phyloP scores from a whole-genome alignment of 805 yeast genomes.

The Starmerella bacillaris region DNA sequence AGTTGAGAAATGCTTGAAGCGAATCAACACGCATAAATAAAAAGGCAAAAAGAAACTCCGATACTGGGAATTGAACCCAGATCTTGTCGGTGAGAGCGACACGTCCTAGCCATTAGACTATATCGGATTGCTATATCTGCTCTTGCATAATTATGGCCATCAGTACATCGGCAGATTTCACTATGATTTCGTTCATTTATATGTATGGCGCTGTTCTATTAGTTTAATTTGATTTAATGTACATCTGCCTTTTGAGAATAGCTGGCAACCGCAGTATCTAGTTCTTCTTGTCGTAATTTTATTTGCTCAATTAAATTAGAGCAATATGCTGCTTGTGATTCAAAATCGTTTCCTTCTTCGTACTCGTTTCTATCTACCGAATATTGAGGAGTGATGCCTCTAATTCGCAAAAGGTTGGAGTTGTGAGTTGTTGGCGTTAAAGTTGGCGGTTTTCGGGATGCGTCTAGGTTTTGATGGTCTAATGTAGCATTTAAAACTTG shows the following conservation, averaged over 20 bases:
- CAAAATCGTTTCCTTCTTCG: background rate
- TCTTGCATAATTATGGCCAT: too few relatives aligned
- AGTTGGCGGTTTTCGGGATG: conserved; percentile 1
- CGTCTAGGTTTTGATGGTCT: conserved; percentile 13
- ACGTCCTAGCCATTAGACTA: conserved; percentile 16
- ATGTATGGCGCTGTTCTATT: too few relatives aligned
- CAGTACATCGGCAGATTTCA: too few relatives aligned
- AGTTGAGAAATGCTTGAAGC: too few relatives aligned
- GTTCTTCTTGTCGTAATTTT: conserved; percentile 12
- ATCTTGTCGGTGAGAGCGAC: conserved; percentile 16
- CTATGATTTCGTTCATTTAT: too few relatives aligned
- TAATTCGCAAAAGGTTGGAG: conserved; percentile 9
- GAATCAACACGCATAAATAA: too few relatives aligned
- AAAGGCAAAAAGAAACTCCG: conserved; percentile 11
- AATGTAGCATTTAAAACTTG: conserved; percentile 20
- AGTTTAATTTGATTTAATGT: too few relatives aligned
- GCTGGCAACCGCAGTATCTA: conserved; percentile 7
- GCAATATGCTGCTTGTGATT: background rate
- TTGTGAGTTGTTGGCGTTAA: conserved; percentile 4
- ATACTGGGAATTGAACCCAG: conserved; percentile 16
- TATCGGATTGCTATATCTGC: too few relatives aligned
- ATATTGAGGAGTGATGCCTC: conserved; percentile 6
- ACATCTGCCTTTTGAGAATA: background rate
- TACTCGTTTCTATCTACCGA: background rate
- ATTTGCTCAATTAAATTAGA: conserved; percentile 9